Evolutionary conservation across 352 stramenopile species (phyloP).

Genomic region (Phytopythium delawarense): DNA sequence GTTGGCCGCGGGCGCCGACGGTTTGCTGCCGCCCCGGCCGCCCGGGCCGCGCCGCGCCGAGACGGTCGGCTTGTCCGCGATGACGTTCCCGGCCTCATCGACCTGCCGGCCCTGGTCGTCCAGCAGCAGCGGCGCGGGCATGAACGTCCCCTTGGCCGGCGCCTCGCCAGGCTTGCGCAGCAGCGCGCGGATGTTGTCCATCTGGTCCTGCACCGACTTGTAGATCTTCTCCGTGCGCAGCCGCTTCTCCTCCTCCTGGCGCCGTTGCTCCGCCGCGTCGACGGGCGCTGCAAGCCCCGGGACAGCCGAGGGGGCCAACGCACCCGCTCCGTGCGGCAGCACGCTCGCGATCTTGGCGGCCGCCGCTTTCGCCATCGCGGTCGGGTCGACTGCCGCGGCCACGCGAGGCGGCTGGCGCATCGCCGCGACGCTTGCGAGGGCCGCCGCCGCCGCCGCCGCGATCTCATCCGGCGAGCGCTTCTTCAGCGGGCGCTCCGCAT

Average conservation of each 20-base stretch:
- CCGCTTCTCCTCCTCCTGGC: slow-evolving; percentile 50
- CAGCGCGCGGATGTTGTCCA: slow-evolving; percentile 70
- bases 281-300: slow-evolving; percentile 5
- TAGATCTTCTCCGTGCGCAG: slow-evolving; percentile 71
- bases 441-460: slow-evolving; percentile 3
- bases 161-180: slow-evolving; percentile 40
- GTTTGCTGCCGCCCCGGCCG: slow-evolving; percentile 31
- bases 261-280: slow-evolving; percentile 30
- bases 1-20: slow-evolving; percentile 21
- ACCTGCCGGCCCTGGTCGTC: slow-evolving; percentile 79
- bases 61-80: slow-evolving; percentile 37
- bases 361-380: slow-evolving; percentile 60
- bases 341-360: slow-evolving; percentile 71
- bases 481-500: slow-evolving; percentile 12
- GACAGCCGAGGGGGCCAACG: background rate
- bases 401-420: background rate
- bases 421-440: slow-evolving; percentile 5
- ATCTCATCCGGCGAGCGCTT: slow-evolving; percentile 10
- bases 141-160: slow-evolving; percentile 34
- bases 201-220: slow-evolving; percentile 84
- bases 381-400: slow-evolving; percentile 29
- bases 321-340: slow-evolving; percentile 27
- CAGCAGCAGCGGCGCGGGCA: slow-evolving; percentile 72
- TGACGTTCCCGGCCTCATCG: slow-evolving; percentile 66
- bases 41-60: slow-evolving; percentile 43